phyloP scores from a whole-genome alignment of 495 filamentous ascomycete genomes.

The Lasiosphaeris hirsuta region DNA sequence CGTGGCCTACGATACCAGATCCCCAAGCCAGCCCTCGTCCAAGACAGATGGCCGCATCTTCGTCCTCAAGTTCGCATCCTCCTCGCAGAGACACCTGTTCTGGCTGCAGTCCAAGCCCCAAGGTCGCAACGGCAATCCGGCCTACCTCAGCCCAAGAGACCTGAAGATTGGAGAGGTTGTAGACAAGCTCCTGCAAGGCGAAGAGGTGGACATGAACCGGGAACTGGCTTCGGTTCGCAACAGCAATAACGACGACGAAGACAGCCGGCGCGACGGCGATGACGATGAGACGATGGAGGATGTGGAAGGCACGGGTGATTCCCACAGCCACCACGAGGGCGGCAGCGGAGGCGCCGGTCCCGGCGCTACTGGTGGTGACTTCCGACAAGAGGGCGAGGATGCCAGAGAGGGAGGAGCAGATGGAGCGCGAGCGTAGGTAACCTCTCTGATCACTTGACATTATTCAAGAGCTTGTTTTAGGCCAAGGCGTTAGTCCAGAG shows the following conservation, averaged over 20 bases:
- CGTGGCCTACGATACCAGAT: slow-evolving; percentile 63
- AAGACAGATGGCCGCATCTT: slow-evolving; percentile 88
- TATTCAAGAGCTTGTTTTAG: neutral
- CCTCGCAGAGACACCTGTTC: slow-evolving; percentile 86
- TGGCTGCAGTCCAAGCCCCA: slow-evolving; percentile 92
- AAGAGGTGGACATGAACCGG: slow-evolving; percentile 77
- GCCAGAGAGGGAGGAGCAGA: slow-evolving; percentile 90
- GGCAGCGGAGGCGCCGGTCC: slow-evolving; percentile 76
- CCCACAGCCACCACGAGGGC: slow-evolving; percentile 53
- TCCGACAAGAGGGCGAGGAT: slow-evolving; percentile 83
- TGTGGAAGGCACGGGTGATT: slow-evolving; percentile 63
- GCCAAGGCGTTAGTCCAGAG: neutral
- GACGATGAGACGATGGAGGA: slow-evolving; percentile 85
- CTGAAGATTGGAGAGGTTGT: slow-evolving; percentile 80
- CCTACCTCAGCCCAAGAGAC: slow-evolving; percentile 79
- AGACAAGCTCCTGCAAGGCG: slow-evolving; percentile 76
- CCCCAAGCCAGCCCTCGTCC: slow-evolving; percentile 47
- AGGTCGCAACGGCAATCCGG: slow-evolving; percentile 64
- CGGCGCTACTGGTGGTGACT: slow-evolving; percentile 82
- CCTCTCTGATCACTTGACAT: slow-evolving; percentile 32
- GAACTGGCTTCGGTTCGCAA: slow-evolving; percentile 66
- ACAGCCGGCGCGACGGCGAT: slow-evolving; percentile 55
- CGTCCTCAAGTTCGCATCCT: slow-evolving; percentile 91
- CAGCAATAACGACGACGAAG: slow-evolving; percentile 63
- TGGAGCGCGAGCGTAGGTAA: slow-evolving; percentile 98